Percentiles rank a stretch among this genome's conserved stretches.
Conservation (phyloP, 805 yeast species). For the Yarrowia bubula region DNA sequence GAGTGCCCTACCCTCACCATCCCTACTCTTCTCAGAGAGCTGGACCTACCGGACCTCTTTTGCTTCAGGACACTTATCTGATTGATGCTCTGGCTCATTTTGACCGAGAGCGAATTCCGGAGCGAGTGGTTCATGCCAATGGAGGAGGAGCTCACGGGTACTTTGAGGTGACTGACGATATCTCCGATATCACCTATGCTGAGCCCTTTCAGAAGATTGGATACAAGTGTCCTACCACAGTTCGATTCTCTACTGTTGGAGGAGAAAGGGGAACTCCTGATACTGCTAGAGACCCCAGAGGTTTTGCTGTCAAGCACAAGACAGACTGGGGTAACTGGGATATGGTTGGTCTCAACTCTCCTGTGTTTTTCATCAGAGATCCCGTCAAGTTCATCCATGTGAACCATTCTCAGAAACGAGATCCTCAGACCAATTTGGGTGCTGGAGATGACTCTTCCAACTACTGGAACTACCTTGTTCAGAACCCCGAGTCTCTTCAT, state of each 20-base stretch:
- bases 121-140: slow-evolving; percentile 90
- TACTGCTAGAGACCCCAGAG: slow-evolving; percentile 85
- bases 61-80: slow-evolving; percentile 77
- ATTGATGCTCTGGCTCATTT: slow-evolving; percentile 82
- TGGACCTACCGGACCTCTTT: slow-evolving; percentile 72
- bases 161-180: slow-evolving; percentile 84
- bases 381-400: slow-evolving; percentile 84
- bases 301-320: slow-evolving; percentile 74
- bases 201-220: slow-evolving; percentile 68
- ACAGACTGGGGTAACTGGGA: slow-evolving; percentile 84
- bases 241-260: slow-evolving; percentile 84
- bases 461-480: slow-evolving; percentile 81
- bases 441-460: slow-evolving; percentile 55
- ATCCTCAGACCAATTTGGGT: slow-evolving; percentile 74
- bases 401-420: slow-evolving; percentile 85
- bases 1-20: slow-evolving; percentile 27
- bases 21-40: slow-evolving; percentile 47
- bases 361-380: slow-evolving; percentile 80
- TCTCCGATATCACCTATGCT: slow-evolving; percentile 67
- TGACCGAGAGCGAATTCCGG: slow-evolving; percentile 87
- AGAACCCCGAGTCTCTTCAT: slow-evolving; percentile 71
- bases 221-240: slow-evolving; percentile 63
- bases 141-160: slow-evolving; percentile 90
- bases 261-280: slow-evolving; percentile 82
- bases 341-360: slow-evolving; percentile 83